A percentile compares a stretch with the other conserved stretches of the same genome.
Conservation (phyloP, 306 rosid species). For the Cicer judaicum region DNA sequence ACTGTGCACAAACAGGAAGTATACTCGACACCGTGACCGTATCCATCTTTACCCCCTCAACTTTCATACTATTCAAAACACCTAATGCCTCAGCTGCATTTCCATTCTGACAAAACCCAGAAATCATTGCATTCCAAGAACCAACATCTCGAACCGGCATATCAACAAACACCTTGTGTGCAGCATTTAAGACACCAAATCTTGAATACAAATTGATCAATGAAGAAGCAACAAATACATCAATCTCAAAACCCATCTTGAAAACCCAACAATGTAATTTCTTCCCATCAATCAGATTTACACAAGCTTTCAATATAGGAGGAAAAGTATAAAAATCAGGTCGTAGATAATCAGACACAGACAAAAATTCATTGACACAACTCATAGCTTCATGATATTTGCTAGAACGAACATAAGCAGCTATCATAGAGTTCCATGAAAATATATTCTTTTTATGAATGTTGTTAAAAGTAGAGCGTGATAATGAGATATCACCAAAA, state of each 20-base stretch:
- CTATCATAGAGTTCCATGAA: conserved; percentile 55
- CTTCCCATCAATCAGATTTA: conserved; percentile 41
- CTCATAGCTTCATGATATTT: conserved; percentile 37
- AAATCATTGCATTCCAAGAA: conserved; percentile 62
- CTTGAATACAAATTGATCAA: conserved; percentile 52
- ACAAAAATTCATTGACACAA: conserved; percentile 42
- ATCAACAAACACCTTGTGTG: conserved; percentile 46
- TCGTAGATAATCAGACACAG: conserved; percentile 16
- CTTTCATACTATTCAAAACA: conserved; percentile 48
- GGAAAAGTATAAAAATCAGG: conserved; percentile 59
- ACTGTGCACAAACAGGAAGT: conserved; percentile 52
- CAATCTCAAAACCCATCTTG: conserved; percentile 54
- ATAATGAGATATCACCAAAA: conserved; percentile 15
- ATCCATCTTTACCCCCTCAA: conserved; percentile 51
- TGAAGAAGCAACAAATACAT: conserved; percentile 56
- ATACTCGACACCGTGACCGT: conserved; percentile 49
- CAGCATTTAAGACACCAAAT: conserved; percentile 42
- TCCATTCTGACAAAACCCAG: conserved; percentile 56
- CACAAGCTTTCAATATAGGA: conserved; percentile 52
- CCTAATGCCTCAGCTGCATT: conserved; percentile 42
- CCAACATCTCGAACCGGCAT: conserved; percentile 55
- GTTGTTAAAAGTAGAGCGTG: conserved; percentile 37
- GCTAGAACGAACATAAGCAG: conserved; percentile 46
- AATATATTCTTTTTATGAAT: conserved; percentile 49
- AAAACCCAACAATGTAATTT: conserved; percentile 51